A percentile compares a stretch with the other conserved stretches of the same genome.
Evolutionary conservation across 2,329 filamentous ascomycete genomes (phyloP).

Genomic region (Calonectria honghensis): DNA sequence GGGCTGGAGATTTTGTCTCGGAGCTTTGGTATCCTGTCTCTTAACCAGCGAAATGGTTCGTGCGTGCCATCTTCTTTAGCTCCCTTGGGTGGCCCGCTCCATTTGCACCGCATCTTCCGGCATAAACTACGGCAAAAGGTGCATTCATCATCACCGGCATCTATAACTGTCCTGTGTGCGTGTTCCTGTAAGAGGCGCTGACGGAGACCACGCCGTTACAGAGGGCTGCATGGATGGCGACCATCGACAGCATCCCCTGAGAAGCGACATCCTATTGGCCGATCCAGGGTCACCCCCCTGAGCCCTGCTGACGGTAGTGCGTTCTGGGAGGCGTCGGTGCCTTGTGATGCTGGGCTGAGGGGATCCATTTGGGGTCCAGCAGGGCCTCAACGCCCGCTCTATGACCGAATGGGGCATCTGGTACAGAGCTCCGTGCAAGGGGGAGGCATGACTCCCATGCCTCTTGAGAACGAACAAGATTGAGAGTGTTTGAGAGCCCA

Average conservation of each 20-base stretch:
- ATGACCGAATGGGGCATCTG: slow-evolving; percentile 47
- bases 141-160: slow-evolving; percentile 31
- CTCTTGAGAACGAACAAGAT: slow-evolving; percentile 28
- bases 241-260: slow-evolving; percentile 51
- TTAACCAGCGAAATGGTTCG: slow-evolving; percentile 1
- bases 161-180: slow-evolving; percentile 23
- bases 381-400: slow-evolving; percentile 51
- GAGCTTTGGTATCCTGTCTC: slow-evolving; percentile 23
- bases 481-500: slow-evolving; percentile 32
- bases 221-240: slow-evolving; percentile 45
- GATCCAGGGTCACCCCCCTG: slow-evolving; percentile 37
- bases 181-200: slow-evolving; percentile 35
- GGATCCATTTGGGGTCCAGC: slow-evolving; percentile 24
- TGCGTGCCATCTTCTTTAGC: slow-evolving; percentile 10
- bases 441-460: slow-evolving; percentile 34
- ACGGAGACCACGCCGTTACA: slow-evolving; percentile 52
- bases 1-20: slow-evolving; percentile 26
- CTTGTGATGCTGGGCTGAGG: slow-evolving; percentile 33
- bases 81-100: slow-evolving; percentile 2
- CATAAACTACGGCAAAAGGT: slow-evolving; percentile 24
- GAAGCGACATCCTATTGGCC: slow-evolving; percentile 49
- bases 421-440: slow-evolving; percentile 32
- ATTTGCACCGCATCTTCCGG: slow-evolving; percentile 6
- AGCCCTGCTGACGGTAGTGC: slow-evolving; percentile 38
- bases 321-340: slow-evolving; percentile 35